A percentile compares a stretch with the other conserved stretches of the same genome.
Evolutionary conservation across 164 flowering plant species (phyloP).

Genomic region (Magnolia sinica): DNA sequence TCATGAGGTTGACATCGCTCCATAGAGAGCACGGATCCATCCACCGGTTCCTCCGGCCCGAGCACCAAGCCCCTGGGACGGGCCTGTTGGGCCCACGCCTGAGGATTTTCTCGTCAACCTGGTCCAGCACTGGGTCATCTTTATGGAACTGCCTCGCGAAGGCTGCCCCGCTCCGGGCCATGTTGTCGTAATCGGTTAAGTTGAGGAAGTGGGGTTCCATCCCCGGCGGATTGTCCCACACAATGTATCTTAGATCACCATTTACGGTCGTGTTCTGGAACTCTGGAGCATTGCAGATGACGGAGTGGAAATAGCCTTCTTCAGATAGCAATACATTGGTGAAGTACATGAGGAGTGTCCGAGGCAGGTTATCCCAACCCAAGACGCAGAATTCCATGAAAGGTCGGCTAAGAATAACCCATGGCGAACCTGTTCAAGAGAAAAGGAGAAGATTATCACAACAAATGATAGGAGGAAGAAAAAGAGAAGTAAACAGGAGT

Average conservation of each 20-base stretch:
- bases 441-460: constrained; percentile 2
- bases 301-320: constrained; percentile 89
- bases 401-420: constrained; percentile 72
- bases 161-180: constrained; percentile 81
- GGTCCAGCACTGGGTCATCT: constrained; percentile 64
- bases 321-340: constrained; percentile 65
- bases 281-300: constrained; percentile 78
- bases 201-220: constrained; percentile 81
- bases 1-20: constrained; percentile 71
- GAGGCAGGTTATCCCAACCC: constrained; percentile 96
- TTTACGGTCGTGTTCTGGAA: constrained; percentile 78
- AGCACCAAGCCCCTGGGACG: constrained; percentile 88
- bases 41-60: constrained; percentile 51
- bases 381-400: constrained; percentile 77
- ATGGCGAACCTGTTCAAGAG: constrained; percentile 74
- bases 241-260: constrained; percentile 68
- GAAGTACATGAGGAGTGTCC: constrained; percentile 83
- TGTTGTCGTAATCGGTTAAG: constrained; percentile 48
- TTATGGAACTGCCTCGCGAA: constrained; percentile 75
- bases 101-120: constrained; percentile 68
- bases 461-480: neutral
- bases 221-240: constrained; percentile 92
- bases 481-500: neutral
- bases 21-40: constrained; percentile 77
- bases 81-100: constrained; percentile 42